Conservation (phyloP, 805 yeast genomes). For the Metschnikowia shivogae region DNA sequence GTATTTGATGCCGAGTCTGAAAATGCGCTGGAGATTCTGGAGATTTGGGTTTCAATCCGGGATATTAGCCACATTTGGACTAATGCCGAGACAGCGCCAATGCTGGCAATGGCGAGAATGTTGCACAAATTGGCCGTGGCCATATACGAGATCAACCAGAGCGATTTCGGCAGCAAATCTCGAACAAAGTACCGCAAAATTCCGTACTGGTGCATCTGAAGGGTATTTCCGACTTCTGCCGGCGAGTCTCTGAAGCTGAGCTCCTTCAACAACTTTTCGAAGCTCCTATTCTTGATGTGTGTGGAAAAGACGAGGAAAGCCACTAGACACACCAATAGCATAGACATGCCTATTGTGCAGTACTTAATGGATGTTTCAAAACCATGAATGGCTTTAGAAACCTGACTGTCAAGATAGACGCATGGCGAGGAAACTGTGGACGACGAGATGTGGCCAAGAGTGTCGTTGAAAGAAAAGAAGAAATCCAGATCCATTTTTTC, state of each 20-base stretch:
- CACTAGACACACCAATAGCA: constrained; percentile 3
- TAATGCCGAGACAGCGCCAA: background rate
- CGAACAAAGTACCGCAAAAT: constrained; percentile 5
- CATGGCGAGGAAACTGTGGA: background rate
- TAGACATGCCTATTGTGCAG: constrained; percentile 7
- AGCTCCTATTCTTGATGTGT: constrained; percentile 3
- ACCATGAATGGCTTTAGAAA: background rate
- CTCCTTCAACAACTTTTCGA: background rate
- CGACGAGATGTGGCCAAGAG: background rate
- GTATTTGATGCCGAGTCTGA: background rate
- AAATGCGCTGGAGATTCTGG: background rate
- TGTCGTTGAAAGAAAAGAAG: background rate
- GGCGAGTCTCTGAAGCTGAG: constrained; percentile 4
- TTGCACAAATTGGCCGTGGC: constrained; percentile 5
- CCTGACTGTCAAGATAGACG: background rate
- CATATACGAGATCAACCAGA: constrained; percentile 10
- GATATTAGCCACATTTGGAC: background rate
- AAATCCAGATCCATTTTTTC: background rate
- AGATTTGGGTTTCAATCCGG: background rate
- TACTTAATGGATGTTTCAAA: constrained; percentile 1
- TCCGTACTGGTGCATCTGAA: constrained; percentile 9
- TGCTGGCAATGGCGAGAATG: background rate
- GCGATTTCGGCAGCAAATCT: constrained; percentile 1
- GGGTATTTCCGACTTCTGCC: constrained; percentile 9
- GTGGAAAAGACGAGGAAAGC: constrained; percentile 2